Conservation (phyloP, 148 eudicot genomes). For the Persicaria maculosa region DNA sequence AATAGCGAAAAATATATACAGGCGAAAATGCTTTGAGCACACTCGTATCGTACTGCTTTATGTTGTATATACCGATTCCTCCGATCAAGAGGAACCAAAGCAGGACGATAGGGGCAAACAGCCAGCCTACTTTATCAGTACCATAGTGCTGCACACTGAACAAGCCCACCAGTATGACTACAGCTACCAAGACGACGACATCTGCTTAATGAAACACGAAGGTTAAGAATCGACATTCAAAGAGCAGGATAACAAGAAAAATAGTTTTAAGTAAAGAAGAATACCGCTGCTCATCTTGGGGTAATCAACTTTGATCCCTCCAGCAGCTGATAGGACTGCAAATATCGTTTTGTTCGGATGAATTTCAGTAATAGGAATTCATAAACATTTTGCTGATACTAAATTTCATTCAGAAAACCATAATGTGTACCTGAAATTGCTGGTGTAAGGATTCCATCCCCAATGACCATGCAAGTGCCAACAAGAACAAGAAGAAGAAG, state of each 20-base stretch:
- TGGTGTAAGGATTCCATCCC: slow-evolving; percentile 95
- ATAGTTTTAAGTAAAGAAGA: slow-evolving; percentile 3
- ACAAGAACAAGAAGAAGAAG: slow-evolving; percentile 82
- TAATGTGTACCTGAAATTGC: slow-evolving; percentile 71
- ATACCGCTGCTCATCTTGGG: slow-evolving; percentile 79
- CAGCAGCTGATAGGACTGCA: slow-evolving; percentile 91
- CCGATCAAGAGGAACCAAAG: slow-evolving; percentile 93
- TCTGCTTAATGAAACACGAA: slow-evolving; percentile 32
- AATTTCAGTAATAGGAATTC: background rate
- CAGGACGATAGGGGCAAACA: slow-evolving; percentile 88
- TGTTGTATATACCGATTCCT: slow-evolving; percentile 84
- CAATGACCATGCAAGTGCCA: slow-evolving; percentile 92
- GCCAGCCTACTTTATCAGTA: slow-evolving; percentile 94
- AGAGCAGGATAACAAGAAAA: background rate
- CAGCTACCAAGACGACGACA: slow-evolving; percentile 86
- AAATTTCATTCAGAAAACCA: background rate
- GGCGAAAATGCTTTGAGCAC: slow-evolving; percentile 93
- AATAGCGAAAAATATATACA: slow-evolving; percentile 61
- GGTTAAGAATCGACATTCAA: background rate
- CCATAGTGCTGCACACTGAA: slow-evolving; percentile 97
- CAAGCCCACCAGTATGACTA: slow-evolving; percentile 74
- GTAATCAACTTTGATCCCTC: slow-evolving; percentile 85
- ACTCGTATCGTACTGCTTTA: slow-evolving; percentile 60
- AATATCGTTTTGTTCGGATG: background rate
- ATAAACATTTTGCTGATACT: background rate